A percentile compares a stretch with the other conserved stretches of the same genome.
Conservation (phyloP, 139 green algal species). For the Diplosphaera chodatii region DNA sequence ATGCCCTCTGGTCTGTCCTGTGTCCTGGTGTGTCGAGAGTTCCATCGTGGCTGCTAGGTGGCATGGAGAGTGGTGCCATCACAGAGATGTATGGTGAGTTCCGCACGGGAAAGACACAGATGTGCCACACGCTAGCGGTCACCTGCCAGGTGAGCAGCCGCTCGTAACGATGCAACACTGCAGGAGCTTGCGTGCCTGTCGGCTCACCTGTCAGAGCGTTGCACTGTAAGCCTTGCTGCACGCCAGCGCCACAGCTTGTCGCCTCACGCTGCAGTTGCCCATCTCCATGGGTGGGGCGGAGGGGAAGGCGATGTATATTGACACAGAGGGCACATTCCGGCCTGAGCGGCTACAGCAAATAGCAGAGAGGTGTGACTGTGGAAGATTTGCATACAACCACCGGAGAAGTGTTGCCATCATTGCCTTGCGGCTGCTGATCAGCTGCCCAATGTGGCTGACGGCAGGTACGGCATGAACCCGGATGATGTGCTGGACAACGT, state of each 20-base stretch:
- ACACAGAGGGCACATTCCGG: conserved; percentile 95
- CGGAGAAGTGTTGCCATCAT: too few species aligned
- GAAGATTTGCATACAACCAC: too few species aligned
- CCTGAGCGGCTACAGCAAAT: conserved; percentile 85
- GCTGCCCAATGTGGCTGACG: too few species aligned
- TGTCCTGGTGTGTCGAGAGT: too few species aligned
- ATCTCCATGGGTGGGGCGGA: conserved; percentile 89
- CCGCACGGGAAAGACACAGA: conserved; percentile 93
- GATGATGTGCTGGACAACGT: conserved; percentile 97
- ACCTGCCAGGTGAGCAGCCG: conserved; percentile 80
- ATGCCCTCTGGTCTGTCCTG: too few species aligned
- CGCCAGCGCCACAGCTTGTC: too few species aligned
- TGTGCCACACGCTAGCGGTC: conserved; percentile 97
- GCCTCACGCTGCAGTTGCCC: conserved; percentile 66
- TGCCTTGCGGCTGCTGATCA: too few species aligned
- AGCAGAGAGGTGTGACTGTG: conserved; percentile 83
- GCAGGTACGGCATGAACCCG: conserved; percentile 77
- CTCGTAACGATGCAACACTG: too few species aligned
- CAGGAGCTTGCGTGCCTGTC: too few species aligned
- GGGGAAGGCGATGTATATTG: conserved; percentile 97
- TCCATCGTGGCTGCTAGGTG: too few species aligned
- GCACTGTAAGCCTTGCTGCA: too few species aligned
- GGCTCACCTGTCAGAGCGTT: too few species aligned
- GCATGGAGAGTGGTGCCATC: conserved; percentile 95
- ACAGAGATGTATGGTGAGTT: conserved; percentile 92